Evolutionary conservation across 2,329 filamentous ascomycete species (phyloP).

Genomic region (Fusarium sp.): DNA sequence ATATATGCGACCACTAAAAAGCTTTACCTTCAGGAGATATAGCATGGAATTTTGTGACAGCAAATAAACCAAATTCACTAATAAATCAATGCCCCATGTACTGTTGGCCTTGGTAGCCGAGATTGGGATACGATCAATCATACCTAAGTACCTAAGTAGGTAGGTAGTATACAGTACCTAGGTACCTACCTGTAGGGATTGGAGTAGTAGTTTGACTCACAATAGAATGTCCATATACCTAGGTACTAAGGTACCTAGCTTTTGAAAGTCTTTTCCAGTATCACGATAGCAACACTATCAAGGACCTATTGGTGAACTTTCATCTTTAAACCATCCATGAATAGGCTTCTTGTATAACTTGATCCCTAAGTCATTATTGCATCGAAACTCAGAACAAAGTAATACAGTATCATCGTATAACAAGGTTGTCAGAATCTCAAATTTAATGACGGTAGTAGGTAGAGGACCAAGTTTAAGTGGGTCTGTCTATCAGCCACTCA

Average conservation of each 20-base stretch:
- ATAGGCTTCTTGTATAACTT: not conserved
- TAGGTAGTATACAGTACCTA: not conserved
- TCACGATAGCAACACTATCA: not conserved
- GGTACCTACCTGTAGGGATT: not conserved
- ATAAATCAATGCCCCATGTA: not conserved
- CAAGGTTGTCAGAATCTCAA: not conserved
- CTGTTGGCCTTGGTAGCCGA: not conserved
- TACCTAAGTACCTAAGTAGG: too few species aligned
- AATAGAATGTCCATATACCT: not conserved
- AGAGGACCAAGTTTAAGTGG: slow-evolving; percentile 25
- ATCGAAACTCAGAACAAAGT: not conserved
- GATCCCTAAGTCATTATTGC: not conserved
- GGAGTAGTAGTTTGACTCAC: slow-evolving; percentile 10
- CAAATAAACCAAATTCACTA: not conserved
- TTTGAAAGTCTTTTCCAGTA: not conserved
- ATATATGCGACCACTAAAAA: slow-evolving; percentile 23
- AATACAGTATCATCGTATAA: not conserved
- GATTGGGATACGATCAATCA: not conserved
- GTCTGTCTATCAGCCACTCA: slow-evolving; percentile 41
- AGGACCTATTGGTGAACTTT: not conserved
- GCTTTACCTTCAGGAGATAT: not conserved
- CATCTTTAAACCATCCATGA: not conserved
- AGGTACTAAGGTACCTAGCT: not conserved
- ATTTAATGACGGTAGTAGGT: not conserved
- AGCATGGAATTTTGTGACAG: not conserved